phyloP scores from a whole-genome alignment of 2,329 filamentous ascomycete genomes.

The Hypoxylon sp. region DNA sequence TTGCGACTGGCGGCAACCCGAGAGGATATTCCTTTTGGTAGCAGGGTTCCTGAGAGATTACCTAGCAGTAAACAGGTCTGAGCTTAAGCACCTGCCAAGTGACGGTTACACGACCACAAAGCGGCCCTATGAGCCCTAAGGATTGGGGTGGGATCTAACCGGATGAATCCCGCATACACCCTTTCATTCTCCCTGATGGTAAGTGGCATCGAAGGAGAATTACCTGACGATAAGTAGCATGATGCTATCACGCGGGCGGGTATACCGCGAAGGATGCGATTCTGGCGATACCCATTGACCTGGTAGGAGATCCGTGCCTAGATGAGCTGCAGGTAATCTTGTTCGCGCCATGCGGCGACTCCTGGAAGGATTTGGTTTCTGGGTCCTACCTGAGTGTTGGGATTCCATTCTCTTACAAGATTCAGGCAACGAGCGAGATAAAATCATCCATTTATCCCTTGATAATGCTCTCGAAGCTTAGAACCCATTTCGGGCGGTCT shows the following conservation, averaged over 20 bases:
- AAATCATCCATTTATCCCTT: constrained; percentile 29
- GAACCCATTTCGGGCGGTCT: constrained; percentile 40
- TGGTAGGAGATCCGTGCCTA: constrained; percentile 17
- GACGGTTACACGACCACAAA: constrained; percentile 30
- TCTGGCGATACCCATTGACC: constrained; percentile 13
- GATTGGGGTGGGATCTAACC: constrained; percentile 26
- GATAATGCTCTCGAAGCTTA: constrained; percentile 38
- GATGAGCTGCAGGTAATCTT: constrained; percentile 45
- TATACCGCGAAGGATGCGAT: constrained; percentile 14
- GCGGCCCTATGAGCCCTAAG: constrained; percentile 10
- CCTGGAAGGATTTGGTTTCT: constrained; percentile 31
- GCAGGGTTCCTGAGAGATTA: constrained; percentile 6
- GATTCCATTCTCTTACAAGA: constrained; percentile 37
- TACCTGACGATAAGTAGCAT: constrained; percentile 11
- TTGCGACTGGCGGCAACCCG: constrained; percentile 31
- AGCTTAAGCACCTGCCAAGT: constrained; percentile 22
- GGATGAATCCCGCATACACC: constrained; percentile 25
- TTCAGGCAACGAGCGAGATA: constrained; percentile 4
- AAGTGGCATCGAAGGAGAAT: constrained; percentile 8
- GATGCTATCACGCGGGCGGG: constrained; percentile 5
- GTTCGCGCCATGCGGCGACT: constrained; percentile 50
- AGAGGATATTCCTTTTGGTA: constrained; percentile 13
- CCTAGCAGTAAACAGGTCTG: constrained; percentile 9
- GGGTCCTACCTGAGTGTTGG: constrained; percentile 41
- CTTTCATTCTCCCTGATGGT: constrained; percentile 9